Percentiles rank a stretch among this genome's conserved stretches.
phyloP scores from a whole-genome alignment of 768 basidiomycete genomes.

The Boletus speciosus region DNA sequence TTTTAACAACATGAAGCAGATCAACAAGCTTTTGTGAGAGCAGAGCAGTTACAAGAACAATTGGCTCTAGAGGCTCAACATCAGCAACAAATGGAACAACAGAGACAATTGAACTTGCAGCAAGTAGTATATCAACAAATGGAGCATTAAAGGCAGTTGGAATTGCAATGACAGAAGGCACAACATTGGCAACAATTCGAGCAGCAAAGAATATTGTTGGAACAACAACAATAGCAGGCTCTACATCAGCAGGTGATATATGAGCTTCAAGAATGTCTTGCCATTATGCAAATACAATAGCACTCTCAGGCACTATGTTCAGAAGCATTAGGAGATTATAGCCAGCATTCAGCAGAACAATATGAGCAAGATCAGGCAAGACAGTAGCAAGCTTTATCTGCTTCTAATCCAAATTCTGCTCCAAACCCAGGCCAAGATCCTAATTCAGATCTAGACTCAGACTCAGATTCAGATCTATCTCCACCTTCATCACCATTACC shows the following conservation, averaged over 20 bases:
- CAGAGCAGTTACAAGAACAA: no score
- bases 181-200: not conserved
- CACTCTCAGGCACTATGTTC: not conserved
- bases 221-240: not conserved
- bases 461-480: no score
- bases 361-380: constrained; percentile 2
- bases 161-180: not conserved
- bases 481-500: no score
- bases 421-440: no score
- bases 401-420: no score
- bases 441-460: no score
- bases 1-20: no score
- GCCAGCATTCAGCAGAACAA: not conserved
- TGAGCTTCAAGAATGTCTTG: not conserved
- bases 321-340: not conserved
- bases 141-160: not conserved
- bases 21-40: no score
- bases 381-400: not conserved
- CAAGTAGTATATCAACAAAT: not conserved
- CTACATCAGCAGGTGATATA: not conserved
- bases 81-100: no score
- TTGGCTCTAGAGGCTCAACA: no score
- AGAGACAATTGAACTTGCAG: not conserved
- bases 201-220: not conserved
- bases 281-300: not conserved